phyloP scores from a whole-genome alignment of 495 filamentous ascomycete species.

The Pyronema omphalodes region DNA sequence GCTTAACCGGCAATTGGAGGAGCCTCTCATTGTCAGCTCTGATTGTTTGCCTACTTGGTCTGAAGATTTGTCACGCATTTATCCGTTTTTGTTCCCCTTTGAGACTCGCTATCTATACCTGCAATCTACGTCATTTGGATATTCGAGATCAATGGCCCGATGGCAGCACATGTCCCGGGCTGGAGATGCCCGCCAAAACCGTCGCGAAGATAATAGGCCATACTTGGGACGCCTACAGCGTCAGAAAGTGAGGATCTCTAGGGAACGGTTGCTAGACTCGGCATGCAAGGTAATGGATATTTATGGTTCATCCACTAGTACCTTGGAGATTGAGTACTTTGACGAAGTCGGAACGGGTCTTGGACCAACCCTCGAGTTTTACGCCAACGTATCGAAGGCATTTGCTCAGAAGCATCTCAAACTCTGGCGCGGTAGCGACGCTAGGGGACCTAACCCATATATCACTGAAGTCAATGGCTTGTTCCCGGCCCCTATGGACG shows the following conservation, averaged over 20 bases:
- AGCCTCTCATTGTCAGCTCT: slow-evolving; percentile 96
- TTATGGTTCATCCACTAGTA: slow-evolving; percentile 86
- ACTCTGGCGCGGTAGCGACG: slow-evolving; percentile 87
- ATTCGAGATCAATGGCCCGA: slow-evolving; percentile 88
- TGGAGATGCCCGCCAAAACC: slow-evolving; percentile 60
- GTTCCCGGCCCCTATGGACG: slow-evolving; percentile 84
- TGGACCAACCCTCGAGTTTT: slow-evolving; percentile 94
- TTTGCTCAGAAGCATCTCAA: slow-evolving; percentile 93
- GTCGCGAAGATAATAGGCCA: slow-evolving; percentile 63
- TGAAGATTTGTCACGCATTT: slow-evolving; percentile 86
- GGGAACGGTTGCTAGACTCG: slow-evolving; percentile 82
- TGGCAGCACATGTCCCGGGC: slow-evolving; percentile 85
- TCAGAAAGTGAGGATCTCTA: slow-evolving; percentile 92
- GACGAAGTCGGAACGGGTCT: slow-evolving; percentile 96
- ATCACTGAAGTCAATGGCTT: slow-evolving; percentile 71
- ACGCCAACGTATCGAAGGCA: slow-evolving; percentile 92
- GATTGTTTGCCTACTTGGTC: slow-evolving; percentile 94
- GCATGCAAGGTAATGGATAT: slow-evolving; percentile 99
- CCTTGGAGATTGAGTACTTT: slow-evolving; percentile 96
- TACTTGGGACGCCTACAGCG: slow-evolving; percentile 88
- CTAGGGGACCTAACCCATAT: slow-evolving; percentile 55
- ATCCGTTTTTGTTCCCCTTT: slow-evolving; percentile 98
- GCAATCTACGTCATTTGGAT: slow-evolving; percentile 95
- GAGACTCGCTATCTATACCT: slow-evolving; percentile 95
- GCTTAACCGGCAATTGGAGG: slow-evolving; percentile 88